Evolutionary conservation across 2,329 filamentous ascomycete genomes (phyloP), one percentile per base, ranked within the genome.

Genomic region (Graphilbum ipis-grandicollis): DNA sequence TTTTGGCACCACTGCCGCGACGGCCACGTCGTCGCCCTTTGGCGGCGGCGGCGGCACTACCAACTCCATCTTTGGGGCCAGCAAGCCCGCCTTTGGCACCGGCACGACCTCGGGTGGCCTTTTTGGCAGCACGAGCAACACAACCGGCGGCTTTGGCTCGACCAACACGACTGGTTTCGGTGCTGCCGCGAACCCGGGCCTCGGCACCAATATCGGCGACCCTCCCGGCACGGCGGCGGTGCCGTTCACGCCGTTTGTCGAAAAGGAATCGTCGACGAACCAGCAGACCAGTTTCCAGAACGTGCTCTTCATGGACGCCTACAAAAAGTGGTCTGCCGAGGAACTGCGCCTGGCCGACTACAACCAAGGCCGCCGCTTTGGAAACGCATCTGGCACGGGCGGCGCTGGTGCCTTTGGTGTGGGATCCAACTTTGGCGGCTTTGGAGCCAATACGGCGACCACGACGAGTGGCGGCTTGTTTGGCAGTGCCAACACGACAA

Each of bases 311-410:
- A 77, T 80, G 58, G 74, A 77, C 19, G 71, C 79, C 2, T 92
- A 88, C 60, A 77, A 76, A 55, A 92, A 90, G 53, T 96, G 79
- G 63, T 94, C 88, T 9, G 72, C 82, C n/a, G 90, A 82, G 48
- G 79, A 90, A 55, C 59, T 90, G 37, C 69, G 82, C 50, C 57
- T 93, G 42, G 83, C 75, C 33, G 90, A 98, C 56, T 98, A 98
- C 54, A 71, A 77, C 41, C 80, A 86, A 55, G 86, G 86, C 35
- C 75, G 86, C 41, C 78, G 79, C 37, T 83, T 72, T 52, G 90
- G 86, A 25, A 93, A 88, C 56, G 68, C 71, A 31, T 83, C 79
- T 43, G 84, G 83, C 22, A 79, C 85, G 45, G 85, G 85, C 40
- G 84, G 83, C 22, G 79, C 85, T 45, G 85, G 85, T 40, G 81